Evolutionary conservation across 2,329 filamentous ascomycete species (phyloP).

Genomic region (Nectriaceae sp.): DNA sequence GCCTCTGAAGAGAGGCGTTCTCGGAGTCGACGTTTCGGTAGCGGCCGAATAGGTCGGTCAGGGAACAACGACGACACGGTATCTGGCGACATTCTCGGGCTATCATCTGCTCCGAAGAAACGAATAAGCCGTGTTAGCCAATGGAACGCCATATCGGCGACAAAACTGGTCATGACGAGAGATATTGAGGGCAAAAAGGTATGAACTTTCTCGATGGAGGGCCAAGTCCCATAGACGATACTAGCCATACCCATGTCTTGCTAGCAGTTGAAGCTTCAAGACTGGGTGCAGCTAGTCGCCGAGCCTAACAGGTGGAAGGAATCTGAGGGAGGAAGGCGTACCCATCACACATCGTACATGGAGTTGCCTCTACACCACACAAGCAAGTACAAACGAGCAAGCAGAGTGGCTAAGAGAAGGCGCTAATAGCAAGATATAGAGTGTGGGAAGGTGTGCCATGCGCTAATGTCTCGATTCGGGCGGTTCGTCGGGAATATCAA

Average conservation of each 20-base stretch:
- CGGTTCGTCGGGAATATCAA: conserved; percentile 13
- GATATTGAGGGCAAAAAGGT: conserved; percentile 12
- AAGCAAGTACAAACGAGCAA: conserved; percentile 23
- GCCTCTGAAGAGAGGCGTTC: conserved; percentile 85
- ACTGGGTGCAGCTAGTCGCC: conserved; percentile 14
- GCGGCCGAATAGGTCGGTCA: conserved; percentile 87
- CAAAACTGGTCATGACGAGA: conserved; percentile 13
- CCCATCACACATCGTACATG: conserved; percentile 43
- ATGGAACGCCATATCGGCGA: conserved; percentile 20
- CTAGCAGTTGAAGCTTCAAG: conserved; percentile 3
- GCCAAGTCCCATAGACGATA: conserved; percentile 1
- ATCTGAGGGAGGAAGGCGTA: conserved; percentile 33
- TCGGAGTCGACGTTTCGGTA: conserved; percentile 86
- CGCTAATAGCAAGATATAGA: conserved; percentile 11
- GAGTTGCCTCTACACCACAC: conserved; percentile 16
- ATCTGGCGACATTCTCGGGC: conserved; percentile 67
- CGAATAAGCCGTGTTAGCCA: conserved; percentile 30
- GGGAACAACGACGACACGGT: conserved; percentile 80
- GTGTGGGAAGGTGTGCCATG: conserved; percentile 12
- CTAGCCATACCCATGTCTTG: conserved; percentile 6
- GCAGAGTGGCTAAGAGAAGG: conserved; percentile 5
- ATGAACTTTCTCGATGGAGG: conserved; percentile 8
- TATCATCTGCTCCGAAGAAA: conserved; percentile 40
- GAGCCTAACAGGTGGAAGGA: conserved; percentile 32
- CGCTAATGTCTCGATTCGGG: conserved; percentile 5